Evolutionary conservation across 1,284 basidiomycete species (phyloP).

Genomic region (Anthracocystis panici-leucophaei): DNA sequence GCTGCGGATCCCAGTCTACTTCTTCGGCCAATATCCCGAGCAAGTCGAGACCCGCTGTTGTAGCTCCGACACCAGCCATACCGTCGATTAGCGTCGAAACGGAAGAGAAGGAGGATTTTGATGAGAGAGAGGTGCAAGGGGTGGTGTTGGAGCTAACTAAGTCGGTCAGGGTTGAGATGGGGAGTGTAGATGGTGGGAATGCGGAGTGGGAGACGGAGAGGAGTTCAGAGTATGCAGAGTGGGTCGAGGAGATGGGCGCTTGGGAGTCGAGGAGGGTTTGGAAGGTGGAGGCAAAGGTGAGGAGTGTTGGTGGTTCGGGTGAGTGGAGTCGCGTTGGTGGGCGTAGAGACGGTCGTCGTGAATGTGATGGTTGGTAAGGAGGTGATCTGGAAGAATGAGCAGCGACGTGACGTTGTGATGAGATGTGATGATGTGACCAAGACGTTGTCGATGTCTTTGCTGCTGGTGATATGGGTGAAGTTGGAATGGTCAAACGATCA

Average conservation of each 20-base stretch:
- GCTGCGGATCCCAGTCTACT: constrained; percentile 47
- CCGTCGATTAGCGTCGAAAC: constrained; percentile 20
- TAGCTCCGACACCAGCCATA: constrained; percentile 17
- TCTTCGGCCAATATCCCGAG: constrained; percentile 40
- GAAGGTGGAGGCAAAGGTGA: constrained; percentile 41
- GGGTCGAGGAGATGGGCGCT: constrained; percentile 34
- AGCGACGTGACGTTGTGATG: neutral
- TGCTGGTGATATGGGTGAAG: constrained; percentile 3
- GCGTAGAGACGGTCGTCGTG: neutral
- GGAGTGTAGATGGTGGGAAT: constrained; percentile 41
- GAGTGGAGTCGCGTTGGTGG: constrained; percentile 6
- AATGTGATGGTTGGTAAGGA: neutral
- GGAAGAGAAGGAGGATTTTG: constrained; percentile 40
- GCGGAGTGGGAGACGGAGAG: constrained; percentile 35
- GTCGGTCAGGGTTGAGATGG: constrained; percentile 29
- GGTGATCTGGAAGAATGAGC: neutral
- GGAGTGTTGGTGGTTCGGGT: constrained; percentile 23
- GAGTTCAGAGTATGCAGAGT: constrained; percentile 43
- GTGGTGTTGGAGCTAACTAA: constrained; percentile 21
- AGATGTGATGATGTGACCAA: neutral
- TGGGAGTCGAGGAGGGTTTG: constrained; percentile 43
- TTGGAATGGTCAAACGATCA: neutral
- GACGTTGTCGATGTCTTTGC: neutral
- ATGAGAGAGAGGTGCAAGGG: constrained; percentile 22
- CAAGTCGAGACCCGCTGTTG: constrained; percentile 34